These are phyloP conservation scores for Odontarrhena argentea DNA, from an alignment of 345 rosid genomes.

Conservation along the genomic window DNA sequence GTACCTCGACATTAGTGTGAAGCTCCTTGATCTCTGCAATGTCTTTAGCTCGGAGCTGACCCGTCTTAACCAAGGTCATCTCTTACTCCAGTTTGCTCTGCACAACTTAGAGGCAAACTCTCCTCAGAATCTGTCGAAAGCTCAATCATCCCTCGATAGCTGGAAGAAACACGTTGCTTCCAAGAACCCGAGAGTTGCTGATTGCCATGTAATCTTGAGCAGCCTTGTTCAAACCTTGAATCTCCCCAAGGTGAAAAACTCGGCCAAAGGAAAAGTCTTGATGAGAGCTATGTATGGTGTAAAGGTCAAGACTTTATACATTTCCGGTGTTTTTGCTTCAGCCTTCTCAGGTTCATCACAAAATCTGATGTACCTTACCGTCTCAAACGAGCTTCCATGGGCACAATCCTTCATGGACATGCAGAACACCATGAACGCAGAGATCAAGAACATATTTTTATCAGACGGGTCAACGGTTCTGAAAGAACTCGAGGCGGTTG, in stretches of 20 bases:
- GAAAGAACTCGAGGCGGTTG: constrained; percentile 45
- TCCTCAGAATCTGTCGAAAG: constrained; percentile 36
- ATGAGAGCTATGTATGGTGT: constrained; percentile 44
- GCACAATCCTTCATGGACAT: constrained; percentile 37
- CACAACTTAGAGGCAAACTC: constrained; percentile 33
- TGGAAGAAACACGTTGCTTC: constrained; percentile 40
- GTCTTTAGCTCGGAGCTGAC: constrained; percentile 41
- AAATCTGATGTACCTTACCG: constrained; percentile 31
- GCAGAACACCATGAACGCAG: constrained; percentile 41
- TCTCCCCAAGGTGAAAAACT: constrained; percentile 47
- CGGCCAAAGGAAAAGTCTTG: constrained; percentile 43
- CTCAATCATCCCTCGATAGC: constrained; percentile 35
- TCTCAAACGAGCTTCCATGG: constrained; percentile 44
- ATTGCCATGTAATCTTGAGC: constrained; percentile 33
- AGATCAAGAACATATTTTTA: constrained; percentile 36
- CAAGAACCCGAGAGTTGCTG: constrained; percentile 39
- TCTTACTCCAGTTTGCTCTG: constrained; percentile 41
- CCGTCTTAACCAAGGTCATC: constrained; percentile 46
- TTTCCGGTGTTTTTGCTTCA: constrained; percentile 43
- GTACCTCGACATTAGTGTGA: constrained; percentile 41
- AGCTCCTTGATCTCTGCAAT: constrained; percentile 46
- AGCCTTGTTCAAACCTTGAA: constrained; percentile 40
- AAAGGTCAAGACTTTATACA: constrained; percentile 43
- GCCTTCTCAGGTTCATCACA: constrained; percentile 42
- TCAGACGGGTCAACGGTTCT: constrained; percentile 38